These are phyloP conservation scores for Chaetomium tenue DNA, from an alignment of 495 filamentous ascomycete genomes.

Conservation along the genomic window DNA sequence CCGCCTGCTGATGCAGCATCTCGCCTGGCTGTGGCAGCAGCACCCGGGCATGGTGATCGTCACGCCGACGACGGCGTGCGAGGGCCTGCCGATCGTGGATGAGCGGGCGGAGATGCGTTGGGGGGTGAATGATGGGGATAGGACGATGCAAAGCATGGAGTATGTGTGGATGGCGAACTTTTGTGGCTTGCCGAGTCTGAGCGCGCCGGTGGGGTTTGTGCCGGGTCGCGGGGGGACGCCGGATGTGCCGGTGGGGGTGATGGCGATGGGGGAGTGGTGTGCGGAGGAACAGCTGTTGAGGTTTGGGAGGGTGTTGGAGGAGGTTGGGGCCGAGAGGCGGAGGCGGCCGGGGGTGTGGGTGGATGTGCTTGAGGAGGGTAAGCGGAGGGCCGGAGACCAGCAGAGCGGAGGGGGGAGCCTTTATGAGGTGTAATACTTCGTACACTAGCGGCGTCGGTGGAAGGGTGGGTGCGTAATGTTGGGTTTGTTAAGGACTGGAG, in stretches of 20 bases:
- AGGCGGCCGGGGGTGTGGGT: slow-evolving; percentile 34
- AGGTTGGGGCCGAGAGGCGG: slow-evolving; percentile 25
- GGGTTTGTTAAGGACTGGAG: too few relatives aligned
- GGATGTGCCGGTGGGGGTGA: slow-evolving; percentile 70
- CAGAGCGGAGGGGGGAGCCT: neutral
- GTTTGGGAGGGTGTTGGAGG: slow-evolving; percentile 66
- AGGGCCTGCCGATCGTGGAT: slow-evolving; percentile 61
- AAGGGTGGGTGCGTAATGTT: too few relatives aligned
- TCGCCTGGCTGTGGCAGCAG: slow-evolving; percentile 64
- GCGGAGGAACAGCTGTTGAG: slow-evolving; percentile 66
- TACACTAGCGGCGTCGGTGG: too few relatives aligned
- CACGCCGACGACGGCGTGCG: slow-evolving; percentile 70
- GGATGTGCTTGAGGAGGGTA: slow-evolving; percentile 33
- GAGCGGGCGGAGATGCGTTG: slow-evolving; percentile 52
- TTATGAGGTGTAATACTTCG: too few relatives aligned
- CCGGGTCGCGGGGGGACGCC: slow-evolving; percentile 36
- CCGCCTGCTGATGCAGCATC: slow-evolving; percentile 73
- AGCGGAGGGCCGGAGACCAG: neutral
- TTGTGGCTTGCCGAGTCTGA: slow-evolving; percentile 68
- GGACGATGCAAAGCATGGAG: slow-evolving; percentile 72
- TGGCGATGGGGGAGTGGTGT: slow-evolving; percentile 83
- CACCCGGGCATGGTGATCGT: slow-evolving; percentile 74
- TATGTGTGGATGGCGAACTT: slow-evolving; percentile 87
- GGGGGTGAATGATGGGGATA: slow-evolving; percentile 69
- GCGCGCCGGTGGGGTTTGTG: slow-evolving; percentile 66